phyloP scores from a whole-genome alignment of 768 basidiomycete genomes.

The Lyophyllum atratum region DNA sequence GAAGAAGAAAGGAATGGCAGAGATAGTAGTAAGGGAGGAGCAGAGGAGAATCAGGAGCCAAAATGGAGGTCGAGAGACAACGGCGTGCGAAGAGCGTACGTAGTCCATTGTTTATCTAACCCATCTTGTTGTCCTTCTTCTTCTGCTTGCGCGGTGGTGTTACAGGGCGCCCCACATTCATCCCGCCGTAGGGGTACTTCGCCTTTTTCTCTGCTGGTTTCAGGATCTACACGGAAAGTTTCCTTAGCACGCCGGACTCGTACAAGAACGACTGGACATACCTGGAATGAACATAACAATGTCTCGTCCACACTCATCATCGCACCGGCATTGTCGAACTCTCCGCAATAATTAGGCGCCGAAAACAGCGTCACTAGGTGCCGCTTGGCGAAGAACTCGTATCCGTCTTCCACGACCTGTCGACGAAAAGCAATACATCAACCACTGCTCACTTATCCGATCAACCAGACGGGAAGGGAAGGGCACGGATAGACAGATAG shows the following conservation, averaged over 20 bases:
- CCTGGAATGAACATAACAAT: conserved; percentile 96
- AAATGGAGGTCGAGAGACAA: conserved; percentile 11
- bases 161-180: conserved; percentile 85
- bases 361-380: conserved; percentile 97
- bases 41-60: conserved; percentile 2
- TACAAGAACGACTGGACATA: conserved; percentile 30
- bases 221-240: conserved; percentile 66
- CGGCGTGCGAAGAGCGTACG: conserved; percentile 17
- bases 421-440: conserved; percentile 5
- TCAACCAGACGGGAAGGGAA: neutral
- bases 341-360: conserved; percentile 92
- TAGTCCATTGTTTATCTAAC: conserved; percentile 24
- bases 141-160: conserved; percentile 97
- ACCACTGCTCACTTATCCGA: conserved; percentile 1
- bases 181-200: conserved; percentile 87
- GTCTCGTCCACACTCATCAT: conserved; percentile 99
- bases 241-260: neutral
- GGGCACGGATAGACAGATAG: neutral
- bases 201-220: conserved; percentile 99
- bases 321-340: conserved; percentile 99
- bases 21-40: conserved; percentile 10
- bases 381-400: conserved; percentile 98
- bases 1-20: neutral
- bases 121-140: conserved; percentile 88
- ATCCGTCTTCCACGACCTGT: conserved; percentile 97